A percentile compares a stretch with the other conserved stretches of the same genome.
These are phyloP conservation scores for Digitaria exilis DNA, from an alignment of 202 grass and related monocot species.

Conservation along the genomic window DNA sequence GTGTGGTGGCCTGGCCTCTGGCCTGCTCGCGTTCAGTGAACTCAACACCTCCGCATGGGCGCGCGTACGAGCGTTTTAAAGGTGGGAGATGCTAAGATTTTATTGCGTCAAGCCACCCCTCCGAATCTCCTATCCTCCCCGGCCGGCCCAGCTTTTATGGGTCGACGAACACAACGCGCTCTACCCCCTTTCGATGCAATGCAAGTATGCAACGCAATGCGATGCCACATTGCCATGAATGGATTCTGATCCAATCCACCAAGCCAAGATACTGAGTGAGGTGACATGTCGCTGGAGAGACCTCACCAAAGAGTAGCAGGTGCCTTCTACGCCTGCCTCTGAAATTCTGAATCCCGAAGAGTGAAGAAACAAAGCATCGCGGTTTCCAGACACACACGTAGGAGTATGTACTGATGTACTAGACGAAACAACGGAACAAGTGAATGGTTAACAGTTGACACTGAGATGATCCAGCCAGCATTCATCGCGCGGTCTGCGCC, in stretches of 20 bases:
- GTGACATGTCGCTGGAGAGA: background rate
- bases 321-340: slow-evolving; percentile 37
- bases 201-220: background rate
- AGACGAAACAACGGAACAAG: too few species aligned
- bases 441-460: background rate
- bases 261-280: background rate
- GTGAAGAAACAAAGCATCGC: background rate
- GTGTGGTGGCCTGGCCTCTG: background rate
- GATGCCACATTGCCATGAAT: too few species aligned
- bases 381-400: background rate
- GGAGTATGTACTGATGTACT: background rate
- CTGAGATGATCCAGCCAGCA: background rate
- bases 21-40: slow-evolving; percentile 40
- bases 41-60: slow-evolving; percentile 40
- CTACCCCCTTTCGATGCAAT: background rate
- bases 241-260: background rate
- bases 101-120: slow-evolving; percentile 30
- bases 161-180: background rate
- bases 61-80: slow-evolving; percentile 36
- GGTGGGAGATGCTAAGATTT: background rate
- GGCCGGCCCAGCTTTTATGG: slow-evolving; percentile 32
- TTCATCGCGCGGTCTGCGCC: background rate
- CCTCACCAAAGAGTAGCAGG: background rate
- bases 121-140: too few species aligned
- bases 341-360: background rate